Evolutionary conservation across 2,329 filamentous ascomycete species (phyloP).

Genomic region (Colletotrichum sp.): DNA sequence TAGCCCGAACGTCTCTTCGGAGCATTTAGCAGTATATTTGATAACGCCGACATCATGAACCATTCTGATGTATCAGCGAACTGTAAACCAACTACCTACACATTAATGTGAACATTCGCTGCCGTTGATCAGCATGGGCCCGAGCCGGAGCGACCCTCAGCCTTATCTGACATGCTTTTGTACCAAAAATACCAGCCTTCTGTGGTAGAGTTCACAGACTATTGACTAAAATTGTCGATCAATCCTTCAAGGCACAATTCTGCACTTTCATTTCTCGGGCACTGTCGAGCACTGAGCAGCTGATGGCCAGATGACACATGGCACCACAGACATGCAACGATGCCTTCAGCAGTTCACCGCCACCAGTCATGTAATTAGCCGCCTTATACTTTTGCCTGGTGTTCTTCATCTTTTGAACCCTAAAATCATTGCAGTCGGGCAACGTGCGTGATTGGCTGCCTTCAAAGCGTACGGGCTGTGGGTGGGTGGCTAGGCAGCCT

Average conservation of each 20-base stretch:
- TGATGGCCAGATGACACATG: not conserved
- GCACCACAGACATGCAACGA: not conserved
- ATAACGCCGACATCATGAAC: not conserved
- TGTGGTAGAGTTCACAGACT: not conserved
- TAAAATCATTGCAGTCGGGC: not conserved
- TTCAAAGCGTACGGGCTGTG: not conserved
- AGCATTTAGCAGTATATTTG: not conserved
- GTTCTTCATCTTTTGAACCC: not conserved
- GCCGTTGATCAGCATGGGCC: not conserved
- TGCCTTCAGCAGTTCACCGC: not conserved
- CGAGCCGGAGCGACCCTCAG: not conserved
- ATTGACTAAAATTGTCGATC: not conserved
- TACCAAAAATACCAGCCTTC: not conserved
- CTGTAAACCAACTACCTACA: not conserved
- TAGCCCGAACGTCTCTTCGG: not conserved
- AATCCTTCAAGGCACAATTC: not conserved
- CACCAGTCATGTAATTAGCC: not conserved
- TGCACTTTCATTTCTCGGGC: not conserved
- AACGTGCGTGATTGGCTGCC: not conserved
- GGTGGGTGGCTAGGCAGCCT: not conserved
- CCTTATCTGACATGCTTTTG: not conserved
- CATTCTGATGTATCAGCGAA: not conserved
- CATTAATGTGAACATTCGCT: not conserved
- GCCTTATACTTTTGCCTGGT: not conserved
- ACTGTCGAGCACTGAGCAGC: not conserved